Base-by-base conservation (phyloP, 352 stramenopile species). In the Pythium guiyangense region DNA sequence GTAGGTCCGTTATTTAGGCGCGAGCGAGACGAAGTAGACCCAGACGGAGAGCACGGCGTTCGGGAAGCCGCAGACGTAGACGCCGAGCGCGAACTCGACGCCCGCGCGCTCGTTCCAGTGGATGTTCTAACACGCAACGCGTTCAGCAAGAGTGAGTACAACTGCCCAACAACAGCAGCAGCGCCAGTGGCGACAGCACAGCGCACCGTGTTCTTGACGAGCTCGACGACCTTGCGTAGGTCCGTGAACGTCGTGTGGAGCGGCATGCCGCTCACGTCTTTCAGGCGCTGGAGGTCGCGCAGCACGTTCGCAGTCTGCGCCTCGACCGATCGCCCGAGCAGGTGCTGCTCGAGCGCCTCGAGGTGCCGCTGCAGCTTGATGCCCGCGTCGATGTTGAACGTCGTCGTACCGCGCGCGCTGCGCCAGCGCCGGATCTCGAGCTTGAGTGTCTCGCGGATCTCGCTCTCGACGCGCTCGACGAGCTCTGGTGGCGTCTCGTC, bases 21-120 rank as follows among this genome's bases (percentile, higher is more conserved):
- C 67, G 37, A 96, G 73, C 14, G 89, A 75, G 50, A 86, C 79
- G 15, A 97, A 74, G 75, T 97, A 98, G 18, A 97, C 75, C 94
- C 93, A 98, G 49, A 98, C 81, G 5, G 84, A 96, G 20, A 97
- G 66, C 11, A 98, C 70, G 47, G 80, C 80, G 63, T 92, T 92
- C 11, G 88, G 77, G 57, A 97, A 94, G 14, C 75, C 71, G 57
- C 91, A 84, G 1, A 92, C 87, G 48, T 90, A 87, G 17, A 97
- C 88, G 20, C 73, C 85, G 22, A 98, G 70, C 39, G 81, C 87
- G 59, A 98, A 98, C 63, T 98, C 88, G 34, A 96, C 87, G 20
- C 88, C 70, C 14, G 70, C 66, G 44, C 90, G 80, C 43, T 86
- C 78, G 59, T 85, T 95, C 59, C 87, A 79, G 70, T 98, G 90